Evolutionary conservation across 1,284 basidiomycete species (phyloP).

Genomic region (Xerocomus nothofagi): DNA sequence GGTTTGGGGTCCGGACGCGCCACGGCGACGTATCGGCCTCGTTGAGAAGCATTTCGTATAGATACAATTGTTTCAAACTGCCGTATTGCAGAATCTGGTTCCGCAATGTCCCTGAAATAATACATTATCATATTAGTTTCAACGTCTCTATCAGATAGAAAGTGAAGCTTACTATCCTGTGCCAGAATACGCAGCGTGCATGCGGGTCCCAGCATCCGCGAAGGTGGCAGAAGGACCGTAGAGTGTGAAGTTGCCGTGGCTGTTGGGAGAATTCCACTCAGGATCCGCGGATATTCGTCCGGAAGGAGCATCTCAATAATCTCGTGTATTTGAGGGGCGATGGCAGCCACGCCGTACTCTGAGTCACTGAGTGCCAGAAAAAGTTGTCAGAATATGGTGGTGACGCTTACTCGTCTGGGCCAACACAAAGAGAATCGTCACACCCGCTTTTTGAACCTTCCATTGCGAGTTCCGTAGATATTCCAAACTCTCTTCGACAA

Average conservation of each 20-base stretch:
- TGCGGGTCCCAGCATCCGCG: conserved; percentile 26
- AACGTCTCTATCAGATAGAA: fast-evolving
- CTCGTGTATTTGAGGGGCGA: conserved; percentile 6
- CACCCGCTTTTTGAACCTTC: conserved; percentile 27
- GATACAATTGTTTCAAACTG: conserved; percentile 20
- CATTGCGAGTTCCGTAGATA: conserved; percentile 9
- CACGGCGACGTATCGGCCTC: conserved; percentile 16
- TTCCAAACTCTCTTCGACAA: conserved; percentile 15
- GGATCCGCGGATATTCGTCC: conserved; percentile 1
- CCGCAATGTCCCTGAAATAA: conserved; percentile 16
- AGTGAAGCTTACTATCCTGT: conserved; percentile 11
- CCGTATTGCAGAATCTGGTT: conserved; percentile 8
- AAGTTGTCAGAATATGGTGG: neutral
- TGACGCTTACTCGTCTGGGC: conserved; percentile 18
- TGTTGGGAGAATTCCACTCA: too few relatives aligned
- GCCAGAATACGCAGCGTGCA: conserved; percentile 23
- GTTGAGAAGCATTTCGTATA: conserved; percentile 20
- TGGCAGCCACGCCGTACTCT: conserved; percentile 21
- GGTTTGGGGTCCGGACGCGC: conserved; percentile 22
- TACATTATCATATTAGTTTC: neutral
- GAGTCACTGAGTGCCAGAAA: neutral
- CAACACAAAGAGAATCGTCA: conserved; percentile 26
- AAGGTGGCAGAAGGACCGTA: too few relatives aligned
- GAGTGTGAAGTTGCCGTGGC: too few relatives aligned
- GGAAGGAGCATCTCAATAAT: conserved; percentile 26